Evolutionary conservation across 148 eudicot genomes (phyloP), one percentile per base, ranked within the genome.

Genomic region (Talinum fruticosum): DNA sequence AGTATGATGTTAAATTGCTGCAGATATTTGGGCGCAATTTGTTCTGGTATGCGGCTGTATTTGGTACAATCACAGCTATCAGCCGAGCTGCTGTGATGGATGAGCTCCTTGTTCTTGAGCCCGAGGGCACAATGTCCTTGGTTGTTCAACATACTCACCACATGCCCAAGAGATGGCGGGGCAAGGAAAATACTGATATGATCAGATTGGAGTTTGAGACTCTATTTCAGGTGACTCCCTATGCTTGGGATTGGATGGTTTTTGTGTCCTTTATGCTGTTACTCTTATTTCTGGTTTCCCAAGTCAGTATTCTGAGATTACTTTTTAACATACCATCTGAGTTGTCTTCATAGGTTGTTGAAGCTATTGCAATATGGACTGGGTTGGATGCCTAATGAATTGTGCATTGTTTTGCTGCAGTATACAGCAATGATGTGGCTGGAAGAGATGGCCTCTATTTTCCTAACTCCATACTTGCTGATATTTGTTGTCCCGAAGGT

Each of bases 21-120:
- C 92, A 95, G 99, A 87, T 92, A 75, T 95, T 88, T 87, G 99
- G 99, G 30, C 97, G 94, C 78, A 95, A 95, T 76, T 85, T 95
- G 82, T 89, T 92, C 66, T 95, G 99, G 99, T 93, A 95, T 79
- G 99, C 96, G 79, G 99, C 99, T 79, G 94, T 93, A 57, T 92
- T 95, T 78, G 99, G 98, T 75, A 73, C 98, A 71, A 91, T 93
- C 77, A 91, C 98, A 74, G 96, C 96, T 44, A 85, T 93, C 35
- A 90, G 96, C 85, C 86, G 96, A 38, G 96, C 96, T 75, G 94
- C 92, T 66, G 86, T 90, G 69, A 70, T 83, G 21, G 96, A 92
- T 75, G 98, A 90, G 72, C 89, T 88, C 79, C 84, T 91, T 44
- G 97, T 95, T 71, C 91, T 90, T 82, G 93, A 95, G 44, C 96